Conservation (phyloP, 2,329 filamentous ascomycete genomes). For the Aspergillus amoenus region DNA sequence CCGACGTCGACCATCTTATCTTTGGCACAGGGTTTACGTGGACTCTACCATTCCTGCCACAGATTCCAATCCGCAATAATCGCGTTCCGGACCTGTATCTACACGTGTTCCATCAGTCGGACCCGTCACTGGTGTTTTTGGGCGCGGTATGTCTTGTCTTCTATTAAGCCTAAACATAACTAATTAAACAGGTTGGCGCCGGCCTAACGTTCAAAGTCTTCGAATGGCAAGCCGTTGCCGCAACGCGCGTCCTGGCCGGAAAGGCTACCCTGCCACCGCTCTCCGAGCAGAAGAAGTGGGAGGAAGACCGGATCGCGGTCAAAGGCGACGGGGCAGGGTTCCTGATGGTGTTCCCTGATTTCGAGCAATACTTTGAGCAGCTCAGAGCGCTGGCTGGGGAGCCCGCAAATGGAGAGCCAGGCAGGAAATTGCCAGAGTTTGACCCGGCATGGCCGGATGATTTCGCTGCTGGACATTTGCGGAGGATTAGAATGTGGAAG, state of each 20-base stretch:
- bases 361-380: slow-evolving; percentile 64
- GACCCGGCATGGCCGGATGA: slow-evolving; percentile 40
- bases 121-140: slow-evolving; percentile 35
- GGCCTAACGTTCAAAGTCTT: slow-evolving; percentile 66
- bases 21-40: slow-evolving; percentile 68
- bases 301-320: slow-evolving; percentile 52
- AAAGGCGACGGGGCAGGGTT: slow-evolving; percentile 61
- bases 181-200: slow-evolving; percentile 30
- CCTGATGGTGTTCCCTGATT: slow-evolving; percentile 59
- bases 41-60: slow-evolving; percentile 61
- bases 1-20: slow-evolving; percentile 61
- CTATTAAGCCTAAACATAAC: background rate
- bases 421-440: slow-evolving; percentile 44
- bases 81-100: slow-evolving; percentile 36
- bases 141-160: slow-evolving; percentile 46
- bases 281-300: slow-evolving; percentile 56
- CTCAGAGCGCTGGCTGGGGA: slow-evolving; percentile 45
- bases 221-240: slow-evolving; percentile 66
- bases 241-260: slow-evolving; percentile 58
- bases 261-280: slow-evolving; percentile 51
- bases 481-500: slow-evolving; percentile 59
- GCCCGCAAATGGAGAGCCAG: slow-evolving; percentile 38
- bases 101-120: slow-evolving; percentile 37
- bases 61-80: slow-evolving; percentile 41
- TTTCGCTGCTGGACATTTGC: slow-evolving; percentile 57